Conservation (phyloP, 768 basidiomycete genomes). For the Lentinula sp. region DNA sequence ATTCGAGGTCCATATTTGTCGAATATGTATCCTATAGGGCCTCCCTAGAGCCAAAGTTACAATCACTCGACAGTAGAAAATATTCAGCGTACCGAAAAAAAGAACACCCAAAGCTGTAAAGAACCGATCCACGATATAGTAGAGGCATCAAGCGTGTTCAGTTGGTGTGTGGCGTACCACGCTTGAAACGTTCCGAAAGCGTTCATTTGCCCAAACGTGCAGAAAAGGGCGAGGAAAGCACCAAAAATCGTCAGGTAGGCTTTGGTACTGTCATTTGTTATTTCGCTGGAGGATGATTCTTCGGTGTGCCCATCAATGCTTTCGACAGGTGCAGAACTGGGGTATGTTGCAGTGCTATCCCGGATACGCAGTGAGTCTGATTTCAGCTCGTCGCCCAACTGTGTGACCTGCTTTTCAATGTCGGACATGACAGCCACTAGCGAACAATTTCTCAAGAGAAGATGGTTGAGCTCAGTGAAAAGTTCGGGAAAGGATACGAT, state of each 20-base stretch:
- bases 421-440: background rate
- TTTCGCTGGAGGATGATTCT: background rate
- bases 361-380: background rate
- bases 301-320: background rate
- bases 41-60: conserved; percentile 37
- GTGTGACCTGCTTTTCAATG: background rate
- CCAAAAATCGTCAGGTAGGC: conserved; percentile 52
- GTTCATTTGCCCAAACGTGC: conserved; percentile 66
- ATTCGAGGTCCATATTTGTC: conserved; percentile 54
- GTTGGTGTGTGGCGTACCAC: conserved; percentile 60
- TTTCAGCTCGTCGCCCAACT: background rate
- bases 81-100: conserved; percentile 49
- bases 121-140: conserved; percentile 70
- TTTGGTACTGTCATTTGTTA: conserved; percentile 7
- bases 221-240: conserved; percentile 61
- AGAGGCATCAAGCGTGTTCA: conserved; percentile 41
- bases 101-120: conserved; percentile 63
- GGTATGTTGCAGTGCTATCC: conserved; percentile 1
- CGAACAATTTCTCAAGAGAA: background rate
- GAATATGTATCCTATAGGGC: conserved; percentile 52
- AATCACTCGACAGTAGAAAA: background rate
- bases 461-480: background rate
- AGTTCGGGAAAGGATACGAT: background rate
- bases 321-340: background rate
- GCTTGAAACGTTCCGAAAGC: conserved; percentile 70